Percentiles rank a stretch among this genome's conserved stretches.
These are phyloP conservation scores for Kuraishia piskuri DNA, from an alignment of 805 yeast genomes.

Conservation along the genomic window DNA sequence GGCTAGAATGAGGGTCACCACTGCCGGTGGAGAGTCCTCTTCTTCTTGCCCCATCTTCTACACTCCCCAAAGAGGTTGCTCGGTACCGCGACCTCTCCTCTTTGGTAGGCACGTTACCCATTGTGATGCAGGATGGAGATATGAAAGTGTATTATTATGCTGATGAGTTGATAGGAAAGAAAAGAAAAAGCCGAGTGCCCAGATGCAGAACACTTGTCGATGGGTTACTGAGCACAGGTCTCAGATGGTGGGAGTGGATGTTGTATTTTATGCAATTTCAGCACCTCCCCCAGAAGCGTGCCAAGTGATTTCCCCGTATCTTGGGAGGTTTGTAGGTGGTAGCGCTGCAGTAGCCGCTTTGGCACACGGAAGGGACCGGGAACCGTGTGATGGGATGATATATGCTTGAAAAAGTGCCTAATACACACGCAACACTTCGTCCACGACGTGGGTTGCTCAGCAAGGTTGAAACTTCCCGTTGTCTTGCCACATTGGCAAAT, in stretches of 20 bases:
- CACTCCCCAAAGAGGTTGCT: slow-evolving; percentile 1
- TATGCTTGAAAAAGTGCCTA: neutral
- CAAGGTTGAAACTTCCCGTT: neutral
- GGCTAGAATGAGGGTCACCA: neutral
- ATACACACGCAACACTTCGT: too few relatives aligned
- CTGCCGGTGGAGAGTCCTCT: slow-evolving; percentile 5
- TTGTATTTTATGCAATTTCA: neutral
- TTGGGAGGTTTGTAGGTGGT: neutral
- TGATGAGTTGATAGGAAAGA: too few relatives aligned
- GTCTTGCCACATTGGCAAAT: neutral
- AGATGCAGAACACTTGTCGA: neutral
- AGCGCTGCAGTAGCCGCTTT: neutral
- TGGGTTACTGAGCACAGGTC: neutral
- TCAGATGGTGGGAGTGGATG: neutral
- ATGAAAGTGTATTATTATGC: neutral
- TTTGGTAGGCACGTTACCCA: slow-evolving; percentile 43
- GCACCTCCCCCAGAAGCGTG: neutral
- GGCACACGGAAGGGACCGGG: neutral
- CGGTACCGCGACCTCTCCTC: slow-evolving; percentile 21
- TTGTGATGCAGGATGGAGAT: slow-evolving; percentile 8
- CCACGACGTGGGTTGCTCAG: neutral
- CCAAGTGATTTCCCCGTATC: neutral
- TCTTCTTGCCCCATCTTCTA: slow-evolving; percentile 2
- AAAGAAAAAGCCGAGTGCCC: neutral
- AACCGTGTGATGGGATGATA: neutral